Percentiles rank a stretch among this genome's conserved stretches.
Conservation (phyloP, 2,329 filamentous ascomycete genomes). For the Bipolaris sorokiniana region DNA sequence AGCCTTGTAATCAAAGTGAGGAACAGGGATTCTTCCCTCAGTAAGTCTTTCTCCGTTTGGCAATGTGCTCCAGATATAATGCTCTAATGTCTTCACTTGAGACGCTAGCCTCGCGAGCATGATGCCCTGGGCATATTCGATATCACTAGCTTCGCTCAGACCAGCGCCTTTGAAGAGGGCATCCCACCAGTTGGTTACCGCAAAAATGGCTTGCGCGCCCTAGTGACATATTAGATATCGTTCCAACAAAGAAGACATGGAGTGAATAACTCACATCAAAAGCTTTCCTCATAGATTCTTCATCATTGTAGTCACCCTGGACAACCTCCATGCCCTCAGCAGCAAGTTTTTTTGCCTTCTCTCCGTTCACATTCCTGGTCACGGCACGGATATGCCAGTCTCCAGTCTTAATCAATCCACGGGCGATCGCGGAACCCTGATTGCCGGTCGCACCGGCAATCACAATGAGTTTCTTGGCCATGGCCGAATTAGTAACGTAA, state of each 20-base stretch:
- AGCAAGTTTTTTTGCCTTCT: constrained; percentile 28
- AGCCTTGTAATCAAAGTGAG: constrained; percentile 52
- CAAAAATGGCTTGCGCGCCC: constrained; percentile 40
- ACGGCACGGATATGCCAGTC: constrained; percentile 59
- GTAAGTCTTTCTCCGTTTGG: constrained; percentile 40
- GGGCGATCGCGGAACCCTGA: constrained; percentile 33
- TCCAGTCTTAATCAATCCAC: constrained; percentile 51
- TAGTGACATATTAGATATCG: constrained; percentile 3
- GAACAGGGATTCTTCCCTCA: constrained; percentile 40
- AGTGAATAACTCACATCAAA: constrained; percentile 11
- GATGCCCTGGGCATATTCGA: constrained; percentile 46
- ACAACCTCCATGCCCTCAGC: constrained; percentile 49
- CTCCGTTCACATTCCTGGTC: constrained; percentile 46
- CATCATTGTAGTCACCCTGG: constrained; percentile 18
- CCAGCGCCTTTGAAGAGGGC: constrained; percentile 26
- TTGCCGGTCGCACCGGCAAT: constrained; percentile 38
- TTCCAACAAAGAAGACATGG: neutral
- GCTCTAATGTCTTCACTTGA: constrained; percentile 44
- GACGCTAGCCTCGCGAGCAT: constrained; percentile 51
- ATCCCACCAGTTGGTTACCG: constrained; percentile 37
- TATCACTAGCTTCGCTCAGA: constrained; percentile 30
- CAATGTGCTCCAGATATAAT: constrained; percentile 55
- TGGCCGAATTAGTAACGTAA: constrained; percentile 27
- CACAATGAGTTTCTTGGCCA: constrained; percentile 34
- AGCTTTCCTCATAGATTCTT: constrained; percentile 13